Evolutionary conservation across 116 monocot species (phyloP).

Genomic region (Papilionanthe hybrid): DNA sequence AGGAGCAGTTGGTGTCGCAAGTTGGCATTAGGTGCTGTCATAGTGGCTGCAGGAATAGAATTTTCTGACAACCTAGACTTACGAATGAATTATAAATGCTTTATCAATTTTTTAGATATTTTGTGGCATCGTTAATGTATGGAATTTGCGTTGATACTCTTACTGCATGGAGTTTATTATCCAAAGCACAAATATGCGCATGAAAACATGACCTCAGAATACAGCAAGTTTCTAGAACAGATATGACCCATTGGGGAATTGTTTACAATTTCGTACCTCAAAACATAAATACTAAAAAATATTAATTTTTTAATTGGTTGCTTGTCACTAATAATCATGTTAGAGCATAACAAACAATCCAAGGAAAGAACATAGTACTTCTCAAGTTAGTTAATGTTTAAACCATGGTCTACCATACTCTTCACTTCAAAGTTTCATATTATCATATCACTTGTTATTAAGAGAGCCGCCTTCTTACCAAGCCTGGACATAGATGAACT

Average conservation of each 20-base stretch:
- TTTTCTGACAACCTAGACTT: no score
- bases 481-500: not conserved
- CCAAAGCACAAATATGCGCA: not conserved
- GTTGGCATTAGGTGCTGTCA: no score
- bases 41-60: no score
- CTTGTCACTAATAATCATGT: not conserved
- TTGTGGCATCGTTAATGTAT: no score
- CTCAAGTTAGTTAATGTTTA: not conserved
- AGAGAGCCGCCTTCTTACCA: not conserved
- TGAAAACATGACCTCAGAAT: not conserved
- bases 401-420: not conserved
- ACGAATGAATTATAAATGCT: no score
- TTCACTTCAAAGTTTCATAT: not conserved
- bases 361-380: not conserved
- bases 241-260: not conserved
- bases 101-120: no score
- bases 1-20: no score
- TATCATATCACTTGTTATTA: not conserved
- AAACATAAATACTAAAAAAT: not conserved
- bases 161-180: not conserved
- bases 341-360: not conserved
- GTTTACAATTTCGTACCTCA: not conserved
- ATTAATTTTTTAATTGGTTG: not conserved
- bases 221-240: not conserved
- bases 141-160: no score